A percentile compares a stretch with the other conserved stretches of the same genome.
Evolutionary conservation across 345 rosid genomes (phyloP).

Genomic region (Trapa incisa): DNA sequence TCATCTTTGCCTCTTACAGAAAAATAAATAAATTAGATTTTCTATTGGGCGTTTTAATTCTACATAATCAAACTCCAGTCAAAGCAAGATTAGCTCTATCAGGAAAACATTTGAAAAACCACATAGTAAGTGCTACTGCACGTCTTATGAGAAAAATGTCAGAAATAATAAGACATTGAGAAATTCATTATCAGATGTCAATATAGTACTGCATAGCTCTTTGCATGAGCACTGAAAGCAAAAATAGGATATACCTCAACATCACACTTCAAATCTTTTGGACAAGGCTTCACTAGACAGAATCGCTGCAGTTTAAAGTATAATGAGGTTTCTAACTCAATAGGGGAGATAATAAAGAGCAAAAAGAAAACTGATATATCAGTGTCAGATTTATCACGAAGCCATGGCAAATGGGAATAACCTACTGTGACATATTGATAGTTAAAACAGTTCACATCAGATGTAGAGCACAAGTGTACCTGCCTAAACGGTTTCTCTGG

Average conservation of each 20-base stretch:
- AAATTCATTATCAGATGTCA: background rate
- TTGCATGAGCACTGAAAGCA: background rate
- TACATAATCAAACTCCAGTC: background rate
- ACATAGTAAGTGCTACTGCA: background rate
- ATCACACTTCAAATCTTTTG: conserved; percentile 83
- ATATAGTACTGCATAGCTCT: no score
- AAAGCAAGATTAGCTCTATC: background rate
- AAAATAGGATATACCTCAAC: conserved; percentile 53
- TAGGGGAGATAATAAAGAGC: background rate
- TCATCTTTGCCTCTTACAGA: background rate
- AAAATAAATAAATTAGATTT: background rate
- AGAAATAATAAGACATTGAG: background rate
- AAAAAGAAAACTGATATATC: no score
- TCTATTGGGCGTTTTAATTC: background rate
- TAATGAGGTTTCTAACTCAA: background rate
- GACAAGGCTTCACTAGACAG: conserved; percentile 84
- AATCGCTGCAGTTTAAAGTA: conserved; percentile 42
- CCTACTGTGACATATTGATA: no score
- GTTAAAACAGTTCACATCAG: background rate
- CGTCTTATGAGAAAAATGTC: background rate
- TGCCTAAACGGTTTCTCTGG: conserved; percentile 89
- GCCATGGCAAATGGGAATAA: no score
- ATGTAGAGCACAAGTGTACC: conserved; percentile 21
- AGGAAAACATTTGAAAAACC: background rate
- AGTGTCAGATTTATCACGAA: no score